Percentiles rank a stretch among this genome's conserved stretches.
Evolutionary conservation across 2,329 filamentous ascomycete genomes (phyloP).

Genomic region (Zalaria sp.): DNA sequence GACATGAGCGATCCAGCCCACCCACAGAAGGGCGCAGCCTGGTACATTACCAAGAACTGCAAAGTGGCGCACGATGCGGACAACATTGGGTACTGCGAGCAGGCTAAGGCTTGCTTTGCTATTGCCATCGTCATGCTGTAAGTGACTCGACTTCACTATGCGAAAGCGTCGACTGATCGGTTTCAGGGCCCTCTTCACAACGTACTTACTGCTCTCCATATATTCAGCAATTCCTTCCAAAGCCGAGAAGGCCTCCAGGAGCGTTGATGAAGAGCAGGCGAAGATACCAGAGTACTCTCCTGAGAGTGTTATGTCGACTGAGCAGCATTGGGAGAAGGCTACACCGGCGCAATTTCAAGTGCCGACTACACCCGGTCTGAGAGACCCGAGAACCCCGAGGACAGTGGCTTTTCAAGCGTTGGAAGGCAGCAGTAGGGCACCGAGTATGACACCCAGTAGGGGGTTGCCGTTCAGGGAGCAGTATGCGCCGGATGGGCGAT

Average conservation of each 20-base stretch:
- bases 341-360: conserved; percentile 18
- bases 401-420: conserved; percentile 54
- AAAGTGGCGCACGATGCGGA: conserved; percentile 30
- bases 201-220: conserved; percentile 44
- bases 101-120: conserved; percentile 55
- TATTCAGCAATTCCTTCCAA: conserved; percentile 37
- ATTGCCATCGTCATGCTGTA: conserved; percentile 55
- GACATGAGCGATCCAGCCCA: conserved; percentile 54
- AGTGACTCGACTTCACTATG: conserved; percentile 18
- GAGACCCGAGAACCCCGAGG: conserved; percentile 42
- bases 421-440: conserved; percentile 17
- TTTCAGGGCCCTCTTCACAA: conserved; percentile 43
- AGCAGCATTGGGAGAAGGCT: conserved; percentile 45
- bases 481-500: conserved; percentile 8
- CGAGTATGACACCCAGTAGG: conserved; percentile 6
- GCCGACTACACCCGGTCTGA: conserved; percentile 27
- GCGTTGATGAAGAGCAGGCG: conserved; percentile 13
- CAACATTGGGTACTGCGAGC: conserved; percentile 44
- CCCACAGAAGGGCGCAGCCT: conserved; percentile 48
- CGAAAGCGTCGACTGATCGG: too few species aligned
- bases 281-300: conserved; percentile 7
- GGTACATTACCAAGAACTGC: conserved; percentile 65
- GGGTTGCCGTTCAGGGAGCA: conserved; percentile 15
- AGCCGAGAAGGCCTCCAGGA: conserved; percentile 14
- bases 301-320: conserved; percentile 24